Evolutionary conservation across 2,329 filamentous ascomycete species (phyloP), one percentile per base, ranked within the genome.

Genomic region (Aspergillus uvarum): DNA sequence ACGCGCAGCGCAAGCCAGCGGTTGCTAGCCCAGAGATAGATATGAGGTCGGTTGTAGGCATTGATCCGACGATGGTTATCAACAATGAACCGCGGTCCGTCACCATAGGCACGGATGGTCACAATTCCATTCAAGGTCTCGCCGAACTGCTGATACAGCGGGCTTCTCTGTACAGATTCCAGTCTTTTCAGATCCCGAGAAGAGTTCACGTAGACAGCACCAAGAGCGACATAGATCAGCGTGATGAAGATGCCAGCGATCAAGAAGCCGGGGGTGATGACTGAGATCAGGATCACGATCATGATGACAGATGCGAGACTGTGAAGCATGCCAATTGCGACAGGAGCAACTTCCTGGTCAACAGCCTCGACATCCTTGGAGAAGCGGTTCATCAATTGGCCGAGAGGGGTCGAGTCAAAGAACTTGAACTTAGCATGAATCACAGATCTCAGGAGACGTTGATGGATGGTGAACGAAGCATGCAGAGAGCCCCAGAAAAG

Each of bases 331-430:
- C 87, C 87, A 67, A 98, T 93, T 22, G 95, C 94, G 47, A 96
- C 88, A 2, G 93, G 92, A 0, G 95, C 93, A 59, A 99, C 91
- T 75, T 99, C 95, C 74, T 99, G 95, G 67, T 99, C 95, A 21
- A 99, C 84, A 11, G 92, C 88, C 74, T 99, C 93, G 14, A 99
- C 85, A 74, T 99, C 95, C 77, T 98, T 98, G 74, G 94, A 98
- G 79, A 99, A 99, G 21, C 95, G 87, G 77, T 99, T 99, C 89
- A 98, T 98, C 70, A 99, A 83, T 76, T 97, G 94, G 12, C 95
- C 95, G 0, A 98, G 85, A 2, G 95, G 95, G 0, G 95, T 99
- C 1, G 94, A 90, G 71, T 99, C 95, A 71, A 99, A 99, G 80
- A 99, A 99, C 72, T 91, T 92, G 82, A 99, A 98, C 73, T 92